These are phyloP conservation scores for Alternaria sp. DNA, from an alignment of 2,329 filamentous ascomycete genomes.

Conservation along the genomic window DNA sequence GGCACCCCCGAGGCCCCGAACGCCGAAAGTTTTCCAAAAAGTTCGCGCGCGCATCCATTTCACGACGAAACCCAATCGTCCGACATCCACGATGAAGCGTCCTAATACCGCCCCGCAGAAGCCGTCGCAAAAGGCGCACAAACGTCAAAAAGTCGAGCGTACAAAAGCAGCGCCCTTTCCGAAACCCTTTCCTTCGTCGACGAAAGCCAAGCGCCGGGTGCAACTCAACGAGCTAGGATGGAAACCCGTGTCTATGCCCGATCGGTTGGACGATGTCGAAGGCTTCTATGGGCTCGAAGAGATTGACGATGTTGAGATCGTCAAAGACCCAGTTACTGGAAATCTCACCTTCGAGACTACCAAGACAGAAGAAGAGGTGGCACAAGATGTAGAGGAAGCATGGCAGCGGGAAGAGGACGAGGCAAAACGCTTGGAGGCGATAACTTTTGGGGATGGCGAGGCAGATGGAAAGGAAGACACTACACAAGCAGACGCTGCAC, in stretches of 20 bases:
- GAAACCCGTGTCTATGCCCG: slow-evolving; percentile 73
- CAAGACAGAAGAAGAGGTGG: slow-evolving; percentile 40
- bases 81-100: slow-evolving; percentile 47
- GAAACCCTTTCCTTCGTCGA: slow-evolving; percentile 15
- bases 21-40: slow-evolving; percentile 35
- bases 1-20: slow-evolving; percentile 28
- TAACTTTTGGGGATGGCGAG: slow-evolving; percentile 25
- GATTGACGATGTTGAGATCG: slow-evolving; percentile 88
- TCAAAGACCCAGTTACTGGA: slow-evolving; percentile 66
- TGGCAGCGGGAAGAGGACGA: slow-evolving; percentile 34
- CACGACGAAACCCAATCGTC: slow-evolving; percentile 8
- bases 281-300: slow-evolving; percentile 94
- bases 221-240: slow-evolving; percentile 66
- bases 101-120: slow-evolving; percentile 51
- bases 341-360: slow-evolving; percentile 52
- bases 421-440: slow-evolving; percentile 30
- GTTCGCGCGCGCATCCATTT: slow-evolving; percentile 13
- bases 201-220: slow-evolving; percentile 44
- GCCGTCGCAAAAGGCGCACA: slow-evolving; percentile 52
- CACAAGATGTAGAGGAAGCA: slow-evolving; percentile 32
- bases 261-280: slow-evolving; percentile 86
- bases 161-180: slow-evolving; percentile 22
- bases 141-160: slow-evolving; percentile 53
- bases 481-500: not conserved
- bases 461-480: not conserved